Evolutionary conservation across 78 protist genomes (phyloP), one percentile per base, ranked within the genome.

Genomic region (Polysphondylium violaceum): DNA sequence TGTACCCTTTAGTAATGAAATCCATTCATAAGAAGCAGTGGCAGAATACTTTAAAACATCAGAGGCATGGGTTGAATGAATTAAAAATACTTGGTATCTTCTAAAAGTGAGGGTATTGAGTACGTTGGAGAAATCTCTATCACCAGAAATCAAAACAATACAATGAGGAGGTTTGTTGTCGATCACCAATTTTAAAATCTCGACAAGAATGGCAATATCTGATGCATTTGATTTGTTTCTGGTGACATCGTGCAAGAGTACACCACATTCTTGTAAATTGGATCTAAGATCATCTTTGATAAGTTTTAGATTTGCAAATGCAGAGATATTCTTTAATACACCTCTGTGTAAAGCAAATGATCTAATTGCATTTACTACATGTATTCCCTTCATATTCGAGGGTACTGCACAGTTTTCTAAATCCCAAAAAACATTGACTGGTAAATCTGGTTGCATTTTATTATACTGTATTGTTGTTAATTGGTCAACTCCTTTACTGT

Each of bases 121-220:
- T 12, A 83, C 90, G 25, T 83, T 83, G 23, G 75, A 63, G 41
- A 83, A 83, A 38, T 83, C 90, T 9, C 90, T 68, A 58, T 83
- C 90, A 83, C 90, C 90, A 9, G 79, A 69, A 31, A 83, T 83
- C 63, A 83, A 41, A 19, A 83, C 90, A 23, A 83, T 69, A 35
- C 90, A 83, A 69, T 83, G 90, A 12, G 90, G 90, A 29, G 90
- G 90, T 69, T 83, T 83, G 47, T 83, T 83, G 58, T 83, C 90
- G 25, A 83, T 83, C 31, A 83, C 90, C 53, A 83, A 55, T 40
- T 83, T 83, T 25, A 83, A 61, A 35, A 83, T 83, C 27, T 83
- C 90, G n/a, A 83, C 90, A 33, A 83, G 41, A 16, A 83, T 83
- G 21, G 90, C 90, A n/a, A 83, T 83, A 69, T 83, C 90, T 3